A percentile compares a stretch with the other conserved stretches of the same genome.
Evolutionary conservation across 306 rosid genomes (phyloP).

Genomic region (Vigna nakashimae): DNA sequence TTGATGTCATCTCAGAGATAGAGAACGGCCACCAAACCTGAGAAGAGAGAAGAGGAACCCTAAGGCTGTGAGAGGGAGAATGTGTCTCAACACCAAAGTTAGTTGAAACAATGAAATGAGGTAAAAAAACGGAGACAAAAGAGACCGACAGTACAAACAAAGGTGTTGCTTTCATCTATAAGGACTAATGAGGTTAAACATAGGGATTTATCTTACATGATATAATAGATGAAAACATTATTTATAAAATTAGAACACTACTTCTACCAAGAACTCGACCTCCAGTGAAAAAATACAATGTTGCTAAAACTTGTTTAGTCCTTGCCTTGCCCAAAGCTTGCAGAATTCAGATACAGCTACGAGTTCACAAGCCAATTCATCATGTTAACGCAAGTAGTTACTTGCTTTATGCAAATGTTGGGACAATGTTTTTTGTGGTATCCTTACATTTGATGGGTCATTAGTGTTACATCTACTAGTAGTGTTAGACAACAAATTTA

Average conservation of each 20-base stretch:
- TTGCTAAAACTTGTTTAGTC: background rate
- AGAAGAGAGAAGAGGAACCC: no score
- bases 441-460: background rate
- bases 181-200: background rate
- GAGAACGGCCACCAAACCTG: no score
- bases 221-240: constrained; percentile 3
- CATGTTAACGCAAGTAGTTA: background rate
- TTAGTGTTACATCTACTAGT: background rate
- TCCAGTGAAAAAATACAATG: background rate
- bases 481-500: background rate
- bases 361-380: background rate
- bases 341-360: background rate
- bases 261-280: background rate
- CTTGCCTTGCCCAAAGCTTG: background rate
- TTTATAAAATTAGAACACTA: background rate
- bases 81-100: no score
- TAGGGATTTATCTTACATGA: background rate
- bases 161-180: background rate
- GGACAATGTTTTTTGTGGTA: constrained; percentile 7
- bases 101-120: no score
- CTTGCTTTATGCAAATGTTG: constrained; percentile 9
- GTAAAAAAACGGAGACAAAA: no score
- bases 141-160: no score
- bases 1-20: no score
- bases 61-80: no score